Percentiles rank a stretch among this genome's conserved stretches.
phyloP scores from a whole-genome alignment of 139 green algal genomes.

The Yamagishiella unicocca region DNA sequence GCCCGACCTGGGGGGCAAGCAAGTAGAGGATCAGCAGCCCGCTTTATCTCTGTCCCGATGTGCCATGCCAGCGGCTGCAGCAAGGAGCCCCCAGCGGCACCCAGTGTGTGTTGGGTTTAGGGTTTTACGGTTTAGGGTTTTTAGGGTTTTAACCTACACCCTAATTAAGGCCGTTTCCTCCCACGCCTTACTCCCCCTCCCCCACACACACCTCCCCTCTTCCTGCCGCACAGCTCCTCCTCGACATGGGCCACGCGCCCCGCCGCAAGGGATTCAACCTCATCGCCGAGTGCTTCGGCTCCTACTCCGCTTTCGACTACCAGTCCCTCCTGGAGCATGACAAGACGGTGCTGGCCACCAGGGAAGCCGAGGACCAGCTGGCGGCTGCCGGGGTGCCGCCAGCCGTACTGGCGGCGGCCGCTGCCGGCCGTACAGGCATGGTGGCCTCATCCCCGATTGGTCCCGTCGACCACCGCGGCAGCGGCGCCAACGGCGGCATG shows the following conservation, averaged over 20 bases:
- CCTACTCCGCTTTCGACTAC: slow-evolving; percentile 45
- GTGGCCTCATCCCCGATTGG: no score
- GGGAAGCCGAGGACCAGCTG: neutral
- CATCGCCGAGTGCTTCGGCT: slow-evolving; percentile 25
- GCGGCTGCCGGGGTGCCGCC: neutral
- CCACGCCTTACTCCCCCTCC: neutral
- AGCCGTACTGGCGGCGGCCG: neutral
- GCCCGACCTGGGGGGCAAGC: no score
- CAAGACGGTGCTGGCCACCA: neutral
- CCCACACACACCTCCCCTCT: neutral
- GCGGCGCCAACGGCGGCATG: neutral
- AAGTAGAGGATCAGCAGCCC: no score
- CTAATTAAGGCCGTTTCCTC: no score
- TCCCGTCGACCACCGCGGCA: no score
- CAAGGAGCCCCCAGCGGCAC: no score
- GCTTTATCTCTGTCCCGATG: no score
- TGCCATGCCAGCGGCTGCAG: no score
- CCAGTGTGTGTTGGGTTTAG: no score
- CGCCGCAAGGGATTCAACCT: slow-evolving; percentile 50
- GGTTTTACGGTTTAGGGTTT: no score
- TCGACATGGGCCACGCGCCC: neutral
- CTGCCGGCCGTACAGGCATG: neutral
- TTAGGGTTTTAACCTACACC: no score
- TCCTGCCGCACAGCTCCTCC: slow-evolving; percentile 5
- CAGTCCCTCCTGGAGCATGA: neutral